Percentiles rank a stretch among this genome's conserved stretches.
These are phyloP conservation scores for Flaveria bidentis DNA, from an alignment of 129 eudicot species.

Conservation along the genomic window DNA sequence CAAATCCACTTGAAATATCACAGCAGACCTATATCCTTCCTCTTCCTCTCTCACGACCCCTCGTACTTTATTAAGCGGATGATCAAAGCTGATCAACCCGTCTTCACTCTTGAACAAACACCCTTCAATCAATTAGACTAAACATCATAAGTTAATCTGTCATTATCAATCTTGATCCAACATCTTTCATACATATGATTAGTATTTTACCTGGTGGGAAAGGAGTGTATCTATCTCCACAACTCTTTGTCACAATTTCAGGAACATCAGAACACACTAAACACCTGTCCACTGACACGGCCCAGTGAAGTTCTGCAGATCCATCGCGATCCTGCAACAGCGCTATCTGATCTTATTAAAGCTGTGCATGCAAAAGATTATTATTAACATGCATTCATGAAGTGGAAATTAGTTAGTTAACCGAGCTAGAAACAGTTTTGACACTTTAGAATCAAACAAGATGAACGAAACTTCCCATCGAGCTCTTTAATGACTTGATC, in stretches of 20 bases:
- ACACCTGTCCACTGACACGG: slow-evolving; percentile 47
- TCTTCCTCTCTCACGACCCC: slow-evolving; percentile 42
- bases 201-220: slow-evolving; percentile 50
- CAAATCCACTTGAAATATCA: slow-evolving; percentile 52
- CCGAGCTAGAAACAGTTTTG: slow-evolving; percentile 48
- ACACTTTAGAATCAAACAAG: slow-evolving; percentile 47
- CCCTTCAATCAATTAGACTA: slow-evolving; percentile 33
- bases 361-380: not conserved
- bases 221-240: slow-evolving; percentile 50
- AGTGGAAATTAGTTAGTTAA: slow-evolving; percentile 16
- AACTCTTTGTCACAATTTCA: slow-evolving; percentile 36
- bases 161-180: not conserved
- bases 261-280: slow-evolving; percentile 50
- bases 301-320: slow-evolving; percentile 55
- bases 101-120: slow-evolving; percentile 47
- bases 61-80: slow-evolving; percentile 48
- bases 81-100: slow-evolving; percentile 52
- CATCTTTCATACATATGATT: not conserved
- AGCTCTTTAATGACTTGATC: slow-evolving; percentile 58
- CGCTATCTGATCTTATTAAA: not conserved
- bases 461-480: slow-evolving; percentile 60
- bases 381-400: not conserved
- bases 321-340: slow-evolving; percentile 55
- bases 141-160: not conserved
- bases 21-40: slow-evolving; percentile 34